Conservation (phyloP, 2,329 filamentous ascomycete genomes). For the Colletotrichum siamense region DNA sequence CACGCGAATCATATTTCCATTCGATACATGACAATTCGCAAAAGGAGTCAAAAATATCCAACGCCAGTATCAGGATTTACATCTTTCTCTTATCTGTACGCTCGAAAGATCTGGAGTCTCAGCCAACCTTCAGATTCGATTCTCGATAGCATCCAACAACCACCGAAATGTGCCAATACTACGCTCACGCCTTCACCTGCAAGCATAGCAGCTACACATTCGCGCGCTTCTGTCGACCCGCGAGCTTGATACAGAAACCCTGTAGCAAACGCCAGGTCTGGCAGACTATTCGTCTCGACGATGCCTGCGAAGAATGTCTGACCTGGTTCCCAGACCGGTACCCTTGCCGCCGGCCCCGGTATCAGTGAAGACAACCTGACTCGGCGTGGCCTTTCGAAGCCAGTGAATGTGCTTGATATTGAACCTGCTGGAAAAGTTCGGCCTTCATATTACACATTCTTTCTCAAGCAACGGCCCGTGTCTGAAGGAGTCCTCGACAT, state of each 20-base stretch:
- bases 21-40: not conserved
- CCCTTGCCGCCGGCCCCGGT: constrained; percentile 15
- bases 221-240: constrained; percentile 39
- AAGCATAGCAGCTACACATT: constrained; percentile 38
- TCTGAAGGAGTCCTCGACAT: not conserved
- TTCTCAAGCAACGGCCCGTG: not conserved
- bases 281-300: constrained; percentile 40
- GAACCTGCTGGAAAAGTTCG: not conserved
- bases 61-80: not conserved
- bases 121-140: not conserved
- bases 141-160: not conserved
- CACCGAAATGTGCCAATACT: constrained; percentile 41
- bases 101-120: not conserved
- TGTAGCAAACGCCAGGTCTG: constrained; percentile 37
- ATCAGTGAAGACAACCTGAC: not conserved
- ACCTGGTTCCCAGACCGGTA: constrained; percentile 32
- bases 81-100: not conserved
- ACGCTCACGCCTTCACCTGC: constrained; percentile 41
- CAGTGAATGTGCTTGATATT: not conserved
- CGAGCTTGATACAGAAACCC: constrained; percentile 40
- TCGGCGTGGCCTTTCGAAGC: not conserved
- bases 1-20: not conserved
- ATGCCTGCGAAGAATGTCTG: constrained; percentile 39
- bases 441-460: not conserved
- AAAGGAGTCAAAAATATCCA: not conserved